These are phyloP conservation scores for Phytopythium mirpurense DNA, from an alignment of 352 stramenopile genomes.

Conservation along the genomic window DNA sequence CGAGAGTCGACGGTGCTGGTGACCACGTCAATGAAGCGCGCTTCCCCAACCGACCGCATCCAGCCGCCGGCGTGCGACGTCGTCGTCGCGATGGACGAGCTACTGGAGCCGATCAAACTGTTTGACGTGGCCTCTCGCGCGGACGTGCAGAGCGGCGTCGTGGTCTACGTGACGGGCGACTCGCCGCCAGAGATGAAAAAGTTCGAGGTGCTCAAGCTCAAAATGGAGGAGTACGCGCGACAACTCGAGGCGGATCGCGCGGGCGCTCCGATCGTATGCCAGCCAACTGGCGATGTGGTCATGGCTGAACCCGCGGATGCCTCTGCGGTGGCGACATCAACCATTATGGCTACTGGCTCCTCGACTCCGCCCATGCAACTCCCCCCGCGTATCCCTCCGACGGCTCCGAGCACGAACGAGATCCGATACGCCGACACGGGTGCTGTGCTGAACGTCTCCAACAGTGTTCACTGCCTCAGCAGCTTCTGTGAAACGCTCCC, in stretches of 20 bases:
- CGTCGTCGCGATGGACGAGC: slow-evolving; percentile 73
- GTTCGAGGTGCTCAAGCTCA: slow-evolving; percentile 49
- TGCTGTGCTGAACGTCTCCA: slow-evolving; percentile 54
- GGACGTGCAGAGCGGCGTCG: slow-evolving; percentile 25
- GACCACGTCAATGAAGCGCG: slow-evolving; percentile 66
- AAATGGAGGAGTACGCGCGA: slow-evolving; percentile 52
- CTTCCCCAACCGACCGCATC: slow-evolving; percentile 35
- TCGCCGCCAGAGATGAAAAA: slow-evolving; percentile 36
- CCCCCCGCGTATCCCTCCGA: not conserved
- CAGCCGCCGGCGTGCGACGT: slow-evolving; percentile 53
- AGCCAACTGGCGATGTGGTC: not conserved
- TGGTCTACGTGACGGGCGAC: slow-evolving; percentile 70
- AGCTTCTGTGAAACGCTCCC: slow-evolving; percentile 80
- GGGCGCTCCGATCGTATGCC: not conserved
- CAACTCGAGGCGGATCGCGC: slow-evolving; percentile 36
- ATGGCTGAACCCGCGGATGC: not conserved
- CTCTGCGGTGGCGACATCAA: not conserved
- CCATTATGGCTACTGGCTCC: not conserved
- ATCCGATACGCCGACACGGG: slow-evolving; percentile 62
- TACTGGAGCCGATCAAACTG: slow-evolving; percentile 69
- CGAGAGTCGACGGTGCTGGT: slow-evolving; percentile 64
- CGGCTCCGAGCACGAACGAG: slow-evolving; percentile 28
- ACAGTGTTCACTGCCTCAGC: slow-evolving; percentile 62
- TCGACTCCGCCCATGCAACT: not conserved
- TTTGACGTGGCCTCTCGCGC: slow-evolving; percentile 59